These are phyloP conservation scores for Pseudocercospora macadamiae DNA, from an alignment of 2,329 filamentous ascomycete species.

Conservation along the genomic window DNA sequence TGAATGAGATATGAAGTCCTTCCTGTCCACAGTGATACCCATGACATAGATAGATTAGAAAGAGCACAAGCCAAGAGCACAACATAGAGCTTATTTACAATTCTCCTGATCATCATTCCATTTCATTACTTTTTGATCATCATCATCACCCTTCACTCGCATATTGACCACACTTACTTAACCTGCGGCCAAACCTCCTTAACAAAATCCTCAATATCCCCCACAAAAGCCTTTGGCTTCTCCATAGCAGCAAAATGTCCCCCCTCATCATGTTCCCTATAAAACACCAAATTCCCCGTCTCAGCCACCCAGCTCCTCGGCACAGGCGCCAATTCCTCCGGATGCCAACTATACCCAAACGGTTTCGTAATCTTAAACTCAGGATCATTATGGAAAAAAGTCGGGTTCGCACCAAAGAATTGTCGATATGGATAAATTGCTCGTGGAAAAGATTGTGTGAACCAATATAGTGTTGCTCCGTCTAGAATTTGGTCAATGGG, in stretches of 20 bases:
- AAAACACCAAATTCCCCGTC: constrained; percentile 45
- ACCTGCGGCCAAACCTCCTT: constrained; percentile 32
- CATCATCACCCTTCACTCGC: too few species aligned
- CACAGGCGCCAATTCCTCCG: constrained; percentile 45
- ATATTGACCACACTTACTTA: constrained; percentile 12
- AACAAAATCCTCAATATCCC: constrained; percentile 40
- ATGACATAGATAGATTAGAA: not conserved
- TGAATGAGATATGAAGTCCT: not conserved
- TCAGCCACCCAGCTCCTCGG: constrained; percentile 42
- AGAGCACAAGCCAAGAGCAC: too few species aligned
- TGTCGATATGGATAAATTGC: constrained; percentile 55
- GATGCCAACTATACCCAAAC: constrained; percentile 49
- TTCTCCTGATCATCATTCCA: not conserved
- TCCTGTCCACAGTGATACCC: not conserved
- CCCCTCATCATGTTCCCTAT: constrained; percentile 42
- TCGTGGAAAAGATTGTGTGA: constrained; percentile 47
- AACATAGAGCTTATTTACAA: not conserved
- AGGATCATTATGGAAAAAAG: constrained; percentile 30
- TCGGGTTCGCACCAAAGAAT: constrained; percentile 32
- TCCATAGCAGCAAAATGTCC: constrained; percentile 46
- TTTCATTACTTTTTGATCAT: too few species aligned
- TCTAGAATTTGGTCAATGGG: constrained; percentile 50
- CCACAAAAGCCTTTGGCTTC: constrained; percentile 34
- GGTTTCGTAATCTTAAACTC: constrained; percentile 43
- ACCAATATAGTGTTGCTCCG: constrained; percentile 59